Conservation (phyloP, 2,329 filamentous ascomycete species). For the Ophiostoma ips region DNA sequence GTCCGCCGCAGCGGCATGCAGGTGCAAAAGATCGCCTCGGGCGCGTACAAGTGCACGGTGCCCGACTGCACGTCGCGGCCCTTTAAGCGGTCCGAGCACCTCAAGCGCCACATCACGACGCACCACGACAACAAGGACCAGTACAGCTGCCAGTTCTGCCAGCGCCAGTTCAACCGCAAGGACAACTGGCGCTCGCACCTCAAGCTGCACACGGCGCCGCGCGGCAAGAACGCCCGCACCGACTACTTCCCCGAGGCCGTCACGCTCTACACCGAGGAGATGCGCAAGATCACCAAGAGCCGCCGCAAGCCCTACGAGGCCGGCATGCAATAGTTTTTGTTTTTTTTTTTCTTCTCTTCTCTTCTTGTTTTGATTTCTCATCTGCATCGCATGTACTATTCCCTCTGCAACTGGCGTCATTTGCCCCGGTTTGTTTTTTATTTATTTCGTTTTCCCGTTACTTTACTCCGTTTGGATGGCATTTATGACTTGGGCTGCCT, state of each 20-base stretch:
- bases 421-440: background rate
- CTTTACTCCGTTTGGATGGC: background rate
- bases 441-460: no score
- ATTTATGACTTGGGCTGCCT: background rate
- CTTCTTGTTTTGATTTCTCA: background rate
- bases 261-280: constrained; percentile 14
- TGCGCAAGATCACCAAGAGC: constrained; percentile 13
- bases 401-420: background rate
- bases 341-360: background rate
- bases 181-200: constrained; percentile 27
- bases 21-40: constrained; percentile 16
- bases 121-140: constrained; percentile 18
- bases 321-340: background rate
- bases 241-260: constrained; percentile 19
- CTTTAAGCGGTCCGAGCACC: constrained; percentile 39
- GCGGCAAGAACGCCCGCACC: constrained; percentile 21
- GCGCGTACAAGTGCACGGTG: constrained; percentile 28
- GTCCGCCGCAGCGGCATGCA: constrained; percentile 15
- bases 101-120: constrained; percentile 41
- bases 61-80: constrained; percentile 31
- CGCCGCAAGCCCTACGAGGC: constrained; percentile 10
- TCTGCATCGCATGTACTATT: background rate
- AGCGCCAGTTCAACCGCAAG: constrained; percentile 22
- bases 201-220: constrained; percentile 21
- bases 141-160: constrained; percentile 29